Evolutionary conservation across 106 monocot genomes (phyloP), one percentile per base, ranked within the genome.

Genomic region (Iris macrosiphon): DNA sequence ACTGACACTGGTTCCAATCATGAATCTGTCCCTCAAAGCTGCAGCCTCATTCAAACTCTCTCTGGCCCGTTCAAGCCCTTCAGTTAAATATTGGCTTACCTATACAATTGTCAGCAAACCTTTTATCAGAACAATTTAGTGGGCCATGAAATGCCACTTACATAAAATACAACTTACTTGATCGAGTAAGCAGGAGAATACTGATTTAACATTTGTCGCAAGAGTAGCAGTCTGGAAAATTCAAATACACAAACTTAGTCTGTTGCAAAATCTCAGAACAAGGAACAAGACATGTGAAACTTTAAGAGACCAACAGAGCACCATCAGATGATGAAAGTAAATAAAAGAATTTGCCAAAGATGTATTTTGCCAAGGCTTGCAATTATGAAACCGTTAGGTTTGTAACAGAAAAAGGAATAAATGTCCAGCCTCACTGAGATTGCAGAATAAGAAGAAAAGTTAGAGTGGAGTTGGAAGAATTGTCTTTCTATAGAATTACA

Each of bases 11-110:
- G 87, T 64, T 43, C 98, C 98, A 57, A 99, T 87, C 42, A 87
- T 65, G 72, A 84, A 99, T 56, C 81, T 87, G 49, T 99, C 98
- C 45, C 98, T 76, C 60, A 80, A 61, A 57, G 84, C 67, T 50
- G 98, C 91, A 38, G 91, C 98, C 45, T 99, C 87, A 79, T 83
- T 99, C 58, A 99, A 75, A 77, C 91, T 76, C 70, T 92, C 91
- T 75, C 80, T 78, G 12, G 85, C 91, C 22, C 83, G 67, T 49
- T 91, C 91, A 61, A 99, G 87, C 6, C 98, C 91, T 50, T 99
- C 98, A 63, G 91, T 87, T 62, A 92, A 66, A 74, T 99, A 99
- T 62, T 92, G 87, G 69, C 98, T 91, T 33, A 79, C 66, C 98
- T 99, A 57, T 33, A 50, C 53, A 58, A 6, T 18, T 42, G 26